These are phyloP conservation scores for Phytophthora pinifolia DNA, from an alignment of 352 stramenopile genomes.

Conservation along the genomic window DNA sequence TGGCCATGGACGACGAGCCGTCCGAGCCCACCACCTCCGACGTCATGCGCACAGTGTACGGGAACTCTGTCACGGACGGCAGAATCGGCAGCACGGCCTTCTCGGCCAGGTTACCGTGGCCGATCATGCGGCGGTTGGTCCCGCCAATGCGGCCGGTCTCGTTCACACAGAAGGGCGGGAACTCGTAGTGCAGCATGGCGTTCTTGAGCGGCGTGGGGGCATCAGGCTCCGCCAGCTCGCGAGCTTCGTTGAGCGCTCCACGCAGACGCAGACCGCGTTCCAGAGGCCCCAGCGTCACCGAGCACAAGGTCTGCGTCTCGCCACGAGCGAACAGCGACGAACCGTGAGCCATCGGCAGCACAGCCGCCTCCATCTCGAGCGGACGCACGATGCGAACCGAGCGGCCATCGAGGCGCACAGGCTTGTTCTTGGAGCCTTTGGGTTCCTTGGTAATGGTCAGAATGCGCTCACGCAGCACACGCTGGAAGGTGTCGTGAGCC, in stretches of 20 bases:
- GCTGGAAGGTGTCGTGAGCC: constrained; percentile 80
- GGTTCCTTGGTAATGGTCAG: constrained; percentile 34
- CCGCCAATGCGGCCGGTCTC: constrained; percentile 90
- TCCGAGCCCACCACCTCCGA: constrained; percentile 96
- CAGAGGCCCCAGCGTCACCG: constrained; percentile 85
- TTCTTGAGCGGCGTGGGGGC: constrained; percentile 52
- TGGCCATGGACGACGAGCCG: constrained; percentile 95
- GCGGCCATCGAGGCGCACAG: constrained; percentile 86
- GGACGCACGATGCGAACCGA: constrained; percentile 76
- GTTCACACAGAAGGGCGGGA: constrained; percentile 97
- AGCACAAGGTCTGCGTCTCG: constrained; percentile 90
- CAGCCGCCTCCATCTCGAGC: constrained; percentile 83
- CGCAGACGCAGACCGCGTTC: constrained; percentile 75
- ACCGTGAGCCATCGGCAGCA: constrained; percentile 89
- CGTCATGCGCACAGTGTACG: constrained; percentile 96
- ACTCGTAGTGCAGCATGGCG: constrained; percentile 98
- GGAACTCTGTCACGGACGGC: constrained; percentile 91
- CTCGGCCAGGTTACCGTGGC: constrained; percentile 97
- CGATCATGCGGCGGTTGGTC: constrained; percentile 93
- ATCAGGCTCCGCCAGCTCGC: constrained; percentile 37
- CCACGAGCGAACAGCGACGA: constrained; percentile 88
- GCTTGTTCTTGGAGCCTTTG: constrained; percentile 35
- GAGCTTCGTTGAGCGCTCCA: constrained; percentile 50
- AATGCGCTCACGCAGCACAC: constrained; percentile 66
- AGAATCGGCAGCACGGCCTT: constrained; percentile 94